These are phyloP conservation scores for Ampelocalamus luodianensis DNA, from an alignment of 176 grass and related monocot species.

Conservation along the genomic window DNA sequence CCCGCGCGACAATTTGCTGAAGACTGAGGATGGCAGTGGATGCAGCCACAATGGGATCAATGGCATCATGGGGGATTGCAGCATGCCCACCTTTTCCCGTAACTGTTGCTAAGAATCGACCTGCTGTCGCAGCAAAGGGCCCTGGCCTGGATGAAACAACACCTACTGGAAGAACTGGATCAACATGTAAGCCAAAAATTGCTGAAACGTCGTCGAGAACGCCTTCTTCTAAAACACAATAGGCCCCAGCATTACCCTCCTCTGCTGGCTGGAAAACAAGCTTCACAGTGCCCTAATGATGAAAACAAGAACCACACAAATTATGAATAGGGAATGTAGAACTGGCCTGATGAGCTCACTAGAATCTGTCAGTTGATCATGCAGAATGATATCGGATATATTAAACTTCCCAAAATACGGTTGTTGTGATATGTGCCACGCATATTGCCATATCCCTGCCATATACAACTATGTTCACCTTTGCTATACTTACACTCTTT, in stretches of 20 bases:
- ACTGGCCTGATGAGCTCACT: too few species aligned
- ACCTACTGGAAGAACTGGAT: conserved; percentile 25
- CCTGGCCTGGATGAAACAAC: conserved; percentile 41
- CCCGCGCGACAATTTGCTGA: conserved; percentile 62
- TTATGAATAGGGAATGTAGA: too few species aligned
- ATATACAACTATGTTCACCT: too few species aligned
- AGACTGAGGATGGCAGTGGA: conserved; percentile 57
- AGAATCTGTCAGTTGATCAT: too few species aligned
- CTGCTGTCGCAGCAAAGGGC: conserved; percentile 43
- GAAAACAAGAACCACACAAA: neutral
- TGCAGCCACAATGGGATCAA: conserved; percentile 63
- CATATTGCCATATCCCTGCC: too few species aligned
- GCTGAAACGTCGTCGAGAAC: conserved; percentile 38
- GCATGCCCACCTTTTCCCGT: conserved; percentile 63
- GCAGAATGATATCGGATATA: too few species aligned
- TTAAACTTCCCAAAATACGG: too few species aligned
- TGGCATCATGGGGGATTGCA: conserved; percentile 47
- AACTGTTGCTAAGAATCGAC: conserved; percentile 35
- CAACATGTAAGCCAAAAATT: conserved; percentile 53
- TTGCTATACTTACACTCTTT: too few species aligned
- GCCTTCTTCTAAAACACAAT: conserved; percentile 51
- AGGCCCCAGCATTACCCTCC: conserved; percentile 59
- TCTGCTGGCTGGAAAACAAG: conserved; percentile 71
- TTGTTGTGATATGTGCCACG: too few species aligned
- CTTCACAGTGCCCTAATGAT: conserved; percentile 60